Conservation (phyloP, 768 basidiomycete genomes). For the Gyrodon lividus region DNA sequence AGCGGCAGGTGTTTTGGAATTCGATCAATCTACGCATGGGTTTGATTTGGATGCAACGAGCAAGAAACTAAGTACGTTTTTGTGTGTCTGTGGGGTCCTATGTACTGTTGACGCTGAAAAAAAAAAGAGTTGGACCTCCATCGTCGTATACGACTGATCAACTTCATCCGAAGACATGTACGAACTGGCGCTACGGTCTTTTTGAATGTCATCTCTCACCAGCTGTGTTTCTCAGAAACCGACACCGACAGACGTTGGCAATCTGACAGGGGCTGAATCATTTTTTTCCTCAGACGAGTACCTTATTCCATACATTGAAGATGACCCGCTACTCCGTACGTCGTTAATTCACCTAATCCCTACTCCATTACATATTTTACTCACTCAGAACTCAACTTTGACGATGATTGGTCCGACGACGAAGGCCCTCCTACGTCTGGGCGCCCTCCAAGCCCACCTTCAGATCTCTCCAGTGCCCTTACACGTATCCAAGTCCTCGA, state of each 20-base stretch:
- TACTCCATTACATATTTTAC: neutral
- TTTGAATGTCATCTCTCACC: neutral
- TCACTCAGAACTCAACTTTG: constrained; percentile 56
- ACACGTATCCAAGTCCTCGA: constrained; percentile 59
- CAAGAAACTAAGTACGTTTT: constrained; percentile 52
- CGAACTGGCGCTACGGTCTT: neutral
- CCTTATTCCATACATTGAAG: constrained; percentile 76
- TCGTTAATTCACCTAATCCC: constrained; percentile 2
- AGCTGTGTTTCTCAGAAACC: constrained; percentile 46
- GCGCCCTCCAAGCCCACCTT: constrained; percentile 14
- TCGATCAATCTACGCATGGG: constrained; percentile 59
- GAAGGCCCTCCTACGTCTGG: constrained; percentile 37
- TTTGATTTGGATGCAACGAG: constrained; percentile 61
- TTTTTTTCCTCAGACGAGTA: constrained; percentile 77
- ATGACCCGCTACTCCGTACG: constrained; percentile 89
- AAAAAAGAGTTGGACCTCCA: constrained; percentile 72
- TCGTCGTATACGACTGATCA: constrained; percentile 78
- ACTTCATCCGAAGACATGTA: constrained; percentile 81
- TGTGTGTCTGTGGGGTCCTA: neutral
- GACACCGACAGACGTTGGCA: constrained; percentile 41
- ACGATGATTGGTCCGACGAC: constrained; percentile 76
- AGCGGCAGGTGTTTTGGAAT: constrained; percentile 53
- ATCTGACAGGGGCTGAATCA: constrained; percentile 54
- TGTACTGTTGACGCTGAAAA: constrained; percentile 3
- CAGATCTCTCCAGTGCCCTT: constrained; percentile 33